Evolutionary conservation across 1,284 basidiomycete genomes (phyloP).

Genomic region (Somion occarium): DNA sequence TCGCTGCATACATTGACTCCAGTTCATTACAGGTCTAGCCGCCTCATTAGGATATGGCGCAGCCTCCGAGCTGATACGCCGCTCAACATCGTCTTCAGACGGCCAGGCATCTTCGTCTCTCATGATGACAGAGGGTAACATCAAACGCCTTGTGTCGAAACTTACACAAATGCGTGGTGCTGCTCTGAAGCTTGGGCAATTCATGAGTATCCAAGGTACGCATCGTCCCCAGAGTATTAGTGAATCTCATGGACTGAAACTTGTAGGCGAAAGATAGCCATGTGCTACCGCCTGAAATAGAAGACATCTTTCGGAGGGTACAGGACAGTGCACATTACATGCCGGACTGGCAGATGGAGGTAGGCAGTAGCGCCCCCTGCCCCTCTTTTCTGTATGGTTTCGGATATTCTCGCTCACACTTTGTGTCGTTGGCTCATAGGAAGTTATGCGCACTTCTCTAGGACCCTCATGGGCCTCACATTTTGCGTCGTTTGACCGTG

Average conservation of each 20-base stretch:
- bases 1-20: neutral
- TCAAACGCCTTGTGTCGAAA: conserved; percentile 88
- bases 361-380: conserved; percentile 25
- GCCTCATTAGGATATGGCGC: conserved; percentile 71
- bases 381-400: neutral
- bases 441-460: conserved; percentile 74
- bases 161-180: conserved; percentile 94
- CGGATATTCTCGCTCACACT: neutral
- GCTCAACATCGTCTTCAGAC: conserved; percentile 23
- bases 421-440: conserved; percentile 34
- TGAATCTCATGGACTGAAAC: neutral
- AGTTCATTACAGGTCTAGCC: conserved; percentile 49
- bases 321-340: conserved; percentile 98
- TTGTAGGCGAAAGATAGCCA: conserved; percentile 62
- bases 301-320: conserved; percentile 85
- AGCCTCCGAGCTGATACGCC: conserved; percentile 41
- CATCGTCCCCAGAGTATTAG: neutral
- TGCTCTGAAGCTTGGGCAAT: conserved; percentile 95
- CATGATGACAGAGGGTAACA: conserved; percentile 87
- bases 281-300: conserved; percentile 84
- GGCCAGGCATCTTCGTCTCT: conserved; percentile 40
- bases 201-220: conserved; percentile 93
- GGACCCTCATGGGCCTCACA: conserved; percentile 72
- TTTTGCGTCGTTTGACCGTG: conserved; percentile 77
- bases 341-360: conserved; percentile 98